Evolutionary conservation across 75 land plant species (phyloP).

Genomic region (Isoetes taiwanensis): DNA sequence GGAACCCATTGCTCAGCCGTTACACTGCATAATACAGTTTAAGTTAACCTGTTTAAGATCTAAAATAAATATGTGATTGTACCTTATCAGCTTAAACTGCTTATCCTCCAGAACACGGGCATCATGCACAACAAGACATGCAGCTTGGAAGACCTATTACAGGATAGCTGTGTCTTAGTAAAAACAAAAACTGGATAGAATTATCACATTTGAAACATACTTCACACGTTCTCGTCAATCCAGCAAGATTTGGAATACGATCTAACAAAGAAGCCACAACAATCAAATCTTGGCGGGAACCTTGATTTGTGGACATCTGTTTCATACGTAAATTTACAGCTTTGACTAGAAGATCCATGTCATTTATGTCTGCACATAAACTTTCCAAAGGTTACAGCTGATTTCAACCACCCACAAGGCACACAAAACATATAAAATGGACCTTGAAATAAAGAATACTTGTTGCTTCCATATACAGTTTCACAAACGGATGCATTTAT

Average conservation of each 20-base stretch:
- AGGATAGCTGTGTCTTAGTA: no score
- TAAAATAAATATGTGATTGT: no score
- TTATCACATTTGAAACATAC: slow-evolving; percentile 17
- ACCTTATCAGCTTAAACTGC: slow-evolving; percentile 90
- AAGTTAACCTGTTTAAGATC: no score
- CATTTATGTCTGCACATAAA: no score
- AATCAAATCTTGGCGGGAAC: slow-evolving; percentile 53
- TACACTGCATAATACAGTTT: slow-evolving; percentile 61
- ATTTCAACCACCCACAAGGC: no score
- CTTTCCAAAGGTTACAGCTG: no score
- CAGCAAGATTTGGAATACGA: slow-evolving; percentile 86
- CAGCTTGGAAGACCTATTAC: slow-evolving; percentile 72
- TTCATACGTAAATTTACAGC: slow-evolving; percentile 28
- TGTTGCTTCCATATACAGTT: no score
- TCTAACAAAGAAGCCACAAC: slow-evolving; percentile 75
- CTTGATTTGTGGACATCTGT: slow-evolving; percentile 30
- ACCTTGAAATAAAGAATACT: no score
- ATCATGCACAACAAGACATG: slow-evolving; percentile 60
- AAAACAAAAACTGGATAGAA: background rate
- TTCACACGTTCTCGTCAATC: slow-evolving; percentile 95
- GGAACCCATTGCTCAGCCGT: slow-evolving; percentile 96
- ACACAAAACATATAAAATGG: no score
- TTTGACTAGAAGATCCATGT: slow-evolving; percentile 37
- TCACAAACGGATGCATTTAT: no score
- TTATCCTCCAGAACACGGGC: slow-evolving; percentile 49